phyloP scores from a whole-genome alignment of 805 yeast genomes.

The Saturnispora diversa region DNA sequence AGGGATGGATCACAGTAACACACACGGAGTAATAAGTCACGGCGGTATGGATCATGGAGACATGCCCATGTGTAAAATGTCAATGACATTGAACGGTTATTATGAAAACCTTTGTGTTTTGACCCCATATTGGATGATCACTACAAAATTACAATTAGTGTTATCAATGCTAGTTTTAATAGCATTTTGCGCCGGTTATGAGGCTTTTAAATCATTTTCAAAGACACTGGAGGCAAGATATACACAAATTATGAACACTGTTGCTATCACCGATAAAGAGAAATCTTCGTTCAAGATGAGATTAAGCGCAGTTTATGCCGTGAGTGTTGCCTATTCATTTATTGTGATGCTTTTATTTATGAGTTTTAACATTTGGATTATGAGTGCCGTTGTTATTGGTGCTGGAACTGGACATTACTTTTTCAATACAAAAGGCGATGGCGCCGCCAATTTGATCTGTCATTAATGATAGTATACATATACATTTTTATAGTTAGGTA shows the following conservation, averaged over 20 bases:
- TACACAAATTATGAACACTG: constrained; percentile 4
- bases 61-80: constrained; percentile 28
- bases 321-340: constrained; percentile 37
- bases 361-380: constrained; percentile 41
- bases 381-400: constrained; percentile 37
- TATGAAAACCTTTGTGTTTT: constrained; percentile 38
- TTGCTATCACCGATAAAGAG: constrained; percentile 15
- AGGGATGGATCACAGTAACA: constrained; percentile 7
- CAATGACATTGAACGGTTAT: constrained; percentile 38
- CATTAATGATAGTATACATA: constrained; percentile 17
- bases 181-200: constrained; percentile 31
- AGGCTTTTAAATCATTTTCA: constrained; percentile 27
- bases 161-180: constrained; percentile 29
- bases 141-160: constrained; percentile 28
- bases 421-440: constrained; percentile 17
- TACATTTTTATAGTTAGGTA: not conserved
- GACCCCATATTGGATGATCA: constrained; percentile 34
- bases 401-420: constrained; percentile 34
- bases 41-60: constrained; percentile 14
- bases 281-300: constrained; percentile 21
- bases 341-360: constrained; percentile 41
- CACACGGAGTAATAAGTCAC: constrained; percentile 11
- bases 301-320: constrained; percentile 31
- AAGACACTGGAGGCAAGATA: constrained; percentile 20
- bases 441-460: constrained; percentile 22